Conservation (phyloP, 2,329 filamentous ascomycete genomes). For the Sarocladium kiliense region DNA sequence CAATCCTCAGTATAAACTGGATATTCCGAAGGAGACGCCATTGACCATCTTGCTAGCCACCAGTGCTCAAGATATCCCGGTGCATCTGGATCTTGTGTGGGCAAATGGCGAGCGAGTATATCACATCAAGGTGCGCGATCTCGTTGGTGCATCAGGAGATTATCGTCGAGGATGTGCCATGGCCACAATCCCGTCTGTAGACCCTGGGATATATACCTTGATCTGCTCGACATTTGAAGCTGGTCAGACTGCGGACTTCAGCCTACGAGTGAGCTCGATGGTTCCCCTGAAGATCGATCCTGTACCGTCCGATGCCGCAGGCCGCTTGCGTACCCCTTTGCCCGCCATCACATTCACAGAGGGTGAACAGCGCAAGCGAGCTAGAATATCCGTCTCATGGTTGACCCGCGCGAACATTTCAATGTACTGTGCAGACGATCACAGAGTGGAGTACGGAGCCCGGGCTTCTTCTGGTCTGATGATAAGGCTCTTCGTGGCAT, state of each 20-base stretch:
- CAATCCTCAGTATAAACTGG: slow-evolving; percentile 81
- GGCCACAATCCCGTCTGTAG: slow-evolving; percentile 55
- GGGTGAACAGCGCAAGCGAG: slow-evolving; percentile 33
- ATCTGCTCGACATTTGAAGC: slow-evolving; percentile 88
- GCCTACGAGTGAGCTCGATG: slow-evolving; percentile 66
- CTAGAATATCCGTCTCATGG: slow-evolving; percentile 32
- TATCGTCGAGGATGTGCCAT: slow-evolving; percentile 78
- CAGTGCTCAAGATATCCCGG: slow-evolving; percentile 58
- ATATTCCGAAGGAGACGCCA: slow-evolving; percentile 49
- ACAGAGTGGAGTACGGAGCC: slow-evolving; percentile 10
- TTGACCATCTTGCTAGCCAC: slow-evolving; percentile 73
- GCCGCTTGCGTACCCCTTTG: slow-evolving; percentile 60
- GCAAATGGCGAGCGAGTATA: slow-evolving; percentile 67
- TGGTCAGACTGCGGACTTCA: slow-evolving; percentile 69
- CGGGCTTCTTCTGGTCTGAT: slow-evolving; percentile 41
- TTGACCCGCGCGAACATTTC: slow-evolving; percentile 51
- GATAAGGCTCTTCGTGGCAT: slow-evolving; percentile 68
- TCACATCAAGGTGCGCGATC: slow-evolving; percentile 66
- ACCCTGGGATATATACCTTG: slow-evolving; percentile 74
- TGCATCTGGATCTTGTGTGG: slow-evolving; percentile 83
- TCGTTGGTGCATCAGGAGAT: slow-evolving; percentile 79
- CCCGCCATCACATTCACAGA: slow-evolving; percentile 47
- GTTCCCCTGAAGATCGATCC: slow-evolving; percentile 49
- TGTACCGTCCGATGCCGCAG: slow-evolving; percentile 70
- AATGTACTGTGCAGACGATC: slow-evolving; percentile 13